These are phyloP conservation scores for Saturnispora diversa DNA, from an alignment of 805 yeast species.

Conservation along the genomic window DNA sequence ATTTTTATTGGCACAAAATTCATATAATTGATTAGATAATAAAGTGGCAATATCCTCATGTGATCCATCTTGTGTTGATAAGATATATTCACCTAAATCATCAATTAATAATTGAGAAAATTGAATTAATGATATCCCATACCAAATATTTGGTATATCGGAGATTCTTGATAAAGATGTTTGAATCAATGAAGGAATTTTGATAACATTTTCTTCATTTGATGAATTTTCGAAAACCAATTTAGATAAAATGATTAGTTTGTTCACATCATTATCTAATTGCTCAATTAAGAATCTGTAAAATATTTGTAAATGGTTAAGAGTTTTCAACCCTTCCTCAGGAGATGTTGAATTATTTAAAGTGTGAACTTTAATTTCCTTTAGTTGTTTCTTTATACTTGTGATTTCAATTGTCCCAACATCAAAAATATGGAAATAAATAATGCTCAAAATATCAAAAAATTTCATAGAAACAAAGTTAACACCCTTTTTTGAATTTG, in stretches of 20 bases:
- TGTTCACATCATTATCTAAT: constrained; percentile 29
- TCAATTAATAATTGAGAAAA: constrained; percentile 24
- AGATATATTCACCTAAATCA: constrained; percentile 27
- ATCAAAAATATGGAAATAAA: constrained; percentile 22
- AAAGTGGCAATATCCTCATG: constrained; percentile 25
- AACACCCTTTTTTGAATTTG: constrained; percentile 19
- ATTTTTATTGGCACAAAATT: constrained; percentile 32
- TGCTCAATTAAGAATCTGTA: constrained; percentile 26
- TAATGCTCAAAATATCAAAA: constrained; percentile 22
- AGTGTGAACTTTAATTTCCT: constrained; percentile 15
- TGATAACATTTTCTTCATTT: constrained; percentile 6
- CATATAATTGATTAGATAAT: constrained; percentile 30
- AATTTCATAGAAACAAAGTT: constrained; percentile 27
- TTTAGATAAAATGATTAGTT: constrained; percentile 26
- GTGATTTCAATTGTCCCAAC: constrained; percentile 12
- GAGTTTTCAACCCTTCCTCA: constrained; percentile 18
- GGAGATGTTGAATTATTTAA: constrained; percentile 13
- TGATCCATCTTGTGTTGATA: constrained; percentile 10
- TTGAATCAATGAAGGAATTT: constrained; percentile 19
- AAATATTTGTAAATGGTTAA: constrained; percentile 26
- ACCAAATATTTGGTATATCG: constrained; percentile 21
- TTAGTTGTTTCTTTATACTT: constrained; percentile 14
- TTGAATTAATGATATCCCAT: constrained; percentile 23
- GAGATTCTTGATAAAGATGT: constrained; percentile 12
- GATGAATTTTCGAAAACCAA: constrained; percentile 17